phyloP scores from a whole-genome alignment of 2,329 filamentous ascomycete species.

The Penicillium sp. region DNA sequence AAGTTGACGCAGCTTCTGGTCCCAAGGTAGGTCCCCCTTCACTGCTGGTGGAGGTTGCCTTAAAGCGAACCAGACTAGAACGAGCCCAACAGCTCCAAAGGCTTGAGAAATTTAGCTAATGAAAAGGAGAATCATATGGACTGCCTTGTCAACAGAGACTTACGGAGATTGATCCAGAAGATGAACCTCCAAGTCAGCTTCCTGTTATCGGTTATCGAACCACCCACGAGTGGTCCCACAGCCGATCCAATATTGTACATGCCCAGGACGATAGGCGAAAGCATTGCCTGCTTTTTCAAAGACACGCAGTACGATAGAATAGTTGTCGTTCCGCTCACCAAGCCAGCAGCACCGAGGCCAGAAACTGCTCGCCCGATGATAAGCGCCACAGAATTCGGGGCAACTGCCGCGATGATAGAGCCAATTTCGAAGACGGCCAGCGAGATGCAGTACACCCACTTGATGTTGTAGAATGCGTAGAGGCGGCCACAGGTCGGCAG shows the following conservation, averaged over 20 bases:
- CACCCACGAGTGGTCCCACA: slow-evolving; percentile 38
- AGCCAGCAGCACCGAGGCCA: slow-evolving; percentile 34
- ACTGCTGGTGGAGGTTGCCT: slow-evolving; percentile 14
- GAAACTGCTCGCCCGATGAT: slow-evolving; percentile 40
- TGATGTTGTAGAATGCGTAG: slow-evolving; percentile 38
- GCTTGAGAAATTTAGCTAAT: slow-evolving; percentile 3
- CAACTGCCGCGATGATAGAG: slow-evolving; percentile 33
- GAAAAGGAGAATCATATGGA: not conserved
- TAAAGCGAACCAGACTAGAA: slow-evolving; percentile 12
- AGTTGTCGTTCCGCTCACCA: slow-evolving; percentile 33
- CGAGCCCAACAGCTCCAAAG: slow-evolving; percentile 9
- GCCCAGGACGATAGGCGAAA: slow-evolving; percentile 36
- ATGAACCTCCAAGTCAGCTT: slow-evolving; percentile 49
- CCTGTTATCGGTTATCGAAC: slow-evolving; percentile 37
- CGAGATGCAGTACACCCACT: slow-evolving; percentile 36
- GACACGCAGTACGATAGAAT: slow-evolving; percentile 39
- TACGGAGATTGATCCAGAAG: slow-evolving; percentile 55
- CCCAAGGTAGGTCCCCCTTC: slow-evolving; percentile 9
- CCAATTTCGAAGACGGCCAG: slow-evolving; percentile 41
- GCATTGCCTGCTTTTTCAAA: slow-evolving; percentile 33
- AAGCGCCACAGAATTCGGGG: slow-evolving; percentile 32
- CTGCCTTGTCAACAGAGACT: not conserved
- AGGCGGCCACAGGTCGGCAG: slow-evolving; percentile 40
- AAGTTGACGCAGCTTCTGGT: slow-evolving; percentile 26
- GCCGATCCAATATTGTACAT: slow-evolving; percentile 38